Conservation (phyloP, 2,329 filamentous ascomycete genomes). For the Diaporthe batatas region DNA sequence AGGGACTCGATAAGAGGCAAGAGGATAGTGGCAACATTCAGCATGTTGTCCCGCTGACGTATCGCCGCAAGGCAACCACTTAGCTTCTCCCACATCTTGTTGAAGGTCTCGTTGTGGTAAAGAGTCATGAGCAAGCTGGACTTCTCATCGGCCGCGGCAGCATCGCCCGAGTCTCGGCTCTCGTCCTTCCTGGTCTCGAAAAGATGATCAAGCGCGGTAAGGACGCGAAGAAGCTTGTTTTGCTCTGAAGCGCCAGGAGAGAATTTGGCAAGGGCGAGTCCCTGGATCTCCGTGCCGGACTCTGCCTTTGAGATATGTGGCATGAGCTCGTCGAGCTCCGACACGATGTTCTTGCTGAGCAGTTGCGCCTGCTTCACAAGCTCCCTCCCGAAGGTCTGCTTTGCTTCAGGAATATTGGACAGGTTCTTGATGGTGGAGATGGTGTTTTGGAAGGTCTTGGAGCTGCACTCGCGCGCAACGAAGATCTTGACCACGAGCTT, state of each 20-base stretch:
- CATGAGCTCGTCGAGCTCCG: constrained; percentile 86
- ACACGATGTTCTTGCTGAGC: constrained; percentile 86
- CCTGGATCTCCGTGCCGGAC: constrained; percentile 94
- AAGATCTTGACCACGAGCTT: constrained; percentile 97
- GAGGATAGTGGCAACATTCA: constrained; percentile 96
- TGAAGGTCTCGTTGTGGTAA: constrained; percentile 92
- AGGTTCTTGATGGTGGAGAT: constrained; percentile 99
- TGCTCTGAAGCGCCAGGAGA: constrained; percentile 96
- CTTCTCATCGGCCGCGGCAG: constrained; percentile 65
- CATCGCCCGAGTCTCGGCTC: constrained; percentile 45
- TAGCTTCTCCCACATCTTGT: constrained; percentile 90
- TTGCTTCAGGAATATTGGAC: constrained; percentile 90
- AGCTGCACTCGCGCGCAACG: constrained; percentile 94
- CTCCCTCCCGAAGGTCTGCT: constrained; percentile 92
- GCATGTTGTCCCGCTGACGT: constrained; percentile 91
- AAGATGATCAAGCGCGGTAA: constrained; percentile 95
- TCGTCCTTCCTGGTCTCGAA: constrained; percentile 81
- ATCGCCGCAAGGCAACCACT: constrained; percentile 91
- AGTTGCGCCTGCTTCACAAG: constrained; percentile 88
- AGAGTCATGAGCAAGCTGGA: constrained; percentile 88
- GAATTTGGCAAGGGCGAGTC: constrained; percentile 93
- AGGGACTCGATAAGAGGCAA: constrained; percentile 94
- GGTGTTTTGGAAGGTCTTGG: constrained; percentile 98
- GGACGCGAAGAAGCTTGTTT: constrained; percentile 90
- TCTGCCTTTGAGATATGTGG: constrained; percentile 88